Evolutionary conservation across 805 yeast genomes (phyloP).

Genomic region (Zygosaccharomyces bailii): DNA sequence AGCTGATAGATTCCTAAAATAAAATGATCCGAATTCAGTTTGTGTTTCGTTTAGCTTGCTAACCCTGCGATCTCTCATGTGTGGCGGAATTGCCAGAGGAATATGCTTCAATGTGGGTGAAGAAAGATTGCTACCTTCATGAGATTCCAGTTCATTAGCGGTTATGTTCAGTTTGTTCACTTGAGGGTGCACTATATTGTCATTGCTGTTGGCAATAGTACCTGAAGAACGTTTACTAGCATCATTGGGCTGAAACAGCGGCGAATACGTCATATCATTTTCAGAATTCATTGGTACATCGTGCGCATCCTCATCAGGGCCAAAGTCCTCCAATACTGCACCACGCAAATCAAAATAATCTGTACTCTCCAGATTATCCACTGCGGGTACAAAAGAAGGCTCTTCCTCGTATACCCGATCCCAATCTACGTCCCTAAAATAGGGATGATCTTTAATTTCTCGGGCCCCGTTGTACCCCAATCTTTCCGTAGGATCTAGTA

Average conservation of each 20-base stretch:
- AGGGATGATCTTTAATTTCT: slow-evolving; percentile 77
- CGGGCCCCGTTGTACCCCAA: slow-evolving; percentile 75
- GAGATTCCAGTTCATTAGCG: too few species aligned
- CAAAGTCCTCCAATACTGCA: slow-evolving; percentile 54
- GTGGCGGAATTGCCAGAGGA: slow-evolving; percentile 51
- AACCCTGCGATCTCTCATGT: slow-evolving; percentile 66
- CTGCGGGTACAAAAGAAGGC: slow-evolving; percentile 78
- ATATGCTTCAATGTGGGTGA: slow-evolving; percentile 39
- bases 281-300: slow-evolving; percentile 6
- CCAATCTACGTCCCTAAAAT: slow-evolving; percentile 75
- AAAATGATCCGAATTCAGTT: slow-evolving; percentile 87
- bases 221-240: slow-evolving; percentile 18
- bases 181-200: slow-evolving; percentile 28
- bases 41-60: slow-evolving; percentile 66
- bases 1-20: slow-evolving; percentile 83
- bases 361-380: slow-evolving; percentile 79
- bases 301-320: slow-evolving; percentile 23
- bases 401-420: slow-evolving; percentile 60
- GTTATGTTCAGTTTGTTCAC: too few species aligned
- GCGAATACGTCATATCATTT: slow-evolving; percentile 33
- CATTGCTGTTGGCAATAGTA: slow-evolving; percentile 6
- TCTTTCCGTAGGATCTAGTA: slow-evolving; percentile 60
- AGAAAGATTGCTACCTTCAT: slow-evolving; percentile 31
- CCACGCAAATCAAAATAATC: slow-evolving; percentile 92
- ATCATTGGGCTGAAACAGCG: slow-evolving; percentile 32